A percentile compares a stretch with the other conserved stretches of the same genome.
Evolutionary conservation across 805 yeast genomes (phyloP).

Genomic region (Ogataea wickerhamii): DNA sequence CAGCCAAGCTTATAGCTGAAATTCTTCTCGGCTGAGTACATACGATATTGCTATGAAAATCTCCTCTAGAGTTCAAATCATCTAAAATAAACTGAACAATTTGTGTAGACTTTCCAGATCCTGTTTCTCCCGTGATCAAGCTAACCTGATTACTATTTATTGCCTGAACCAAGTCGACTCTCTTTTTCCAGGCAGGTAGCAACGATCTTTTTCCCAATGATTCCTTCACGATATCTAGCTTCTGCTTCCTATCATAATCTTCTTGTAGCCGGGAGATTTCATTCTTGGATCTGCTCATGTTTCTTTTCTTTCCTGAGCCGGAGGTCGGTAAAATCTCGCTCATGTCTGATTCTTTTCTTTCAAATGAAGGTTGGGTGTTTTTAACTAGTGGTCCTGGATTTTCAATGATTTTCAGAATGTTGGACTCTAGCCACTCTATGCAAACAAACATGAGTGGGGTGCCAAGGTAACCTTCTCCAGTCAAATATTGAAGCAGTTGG

Average conservation of each 20-base stretch:
- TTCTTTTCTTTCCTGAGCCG: constrained; percentile 5
- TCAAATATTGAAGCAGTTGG: constrained; percentile 42
- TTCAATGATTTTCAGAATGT: constrained; percentile 52
- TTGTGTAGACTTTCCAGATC: constrained; percentile 91
- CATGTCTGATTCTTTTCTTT: constrained; percentile 1
- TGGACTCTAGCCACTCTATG: constrained; percentile 75
- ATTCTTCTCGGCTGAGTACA: constrained; percentile 97
- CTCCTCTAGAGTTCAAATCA: constrained; percentile 45
- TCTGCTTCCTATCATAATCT: constrained; percentile 34
- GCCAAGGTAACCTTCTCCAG: constrained; percentile 50
- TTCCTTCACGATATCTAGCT: constrained; percentile 32
- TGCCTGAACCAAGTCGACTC: constrained; percentile 49
- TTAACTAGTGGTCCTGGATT: constrained; percentile 71
- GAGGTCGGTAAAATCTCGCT: constrained; percentile 2
- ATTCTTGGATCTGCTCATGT: constrained; percentile 19
- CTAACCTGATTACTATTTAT: constrained; percentile 62
- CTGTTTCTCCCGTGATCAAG: constrained; percentile 93
- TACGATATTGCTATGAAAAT: constrained; percentile 56
- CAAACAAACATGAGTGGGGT: constrained; percentile 64
- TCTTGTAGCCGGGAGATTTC: constrained; percentile 34
- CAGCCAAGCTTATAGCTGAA: constrained; percentile 91
- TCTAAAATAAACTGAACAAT: constrained; percentile 87
- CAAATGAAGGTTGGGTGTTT: constrained; percentile 8
- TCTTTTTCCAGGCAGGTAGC: constrained; percentile 84
- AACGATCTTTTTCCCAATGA: constrained; percentile 43